A percentile compares a stretch with the other conserved stretches of the same genome.
Conservation (phyloP, 805 yeast species). For the Sugiyamaella mastotermitis region DNA sequence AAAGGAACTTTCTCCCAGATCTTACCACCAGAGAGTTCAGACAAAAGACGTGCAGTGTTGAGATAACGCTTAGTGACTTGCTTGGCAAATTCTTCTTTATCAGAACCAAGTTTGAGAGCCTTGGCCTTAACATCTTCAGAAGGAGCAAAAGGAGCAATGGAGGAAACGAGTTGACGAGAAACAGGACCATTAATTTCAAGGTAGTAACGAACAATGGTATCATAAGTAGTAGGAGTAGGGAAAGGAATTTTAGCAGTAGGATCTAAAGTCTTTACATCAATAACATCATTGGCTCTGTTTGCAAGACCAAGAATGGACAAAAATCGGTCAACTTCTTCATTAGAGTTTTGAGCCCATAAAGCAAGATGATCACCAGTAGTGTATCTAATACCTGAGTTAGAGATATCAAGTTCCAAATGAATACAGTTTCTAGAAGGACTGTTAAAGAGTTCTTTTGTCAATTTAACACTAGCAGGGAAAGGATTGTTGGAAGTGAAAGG, state of each 20-base stretch:
- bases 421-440: constrained; percentile 67
- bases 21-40: constrained; percentile 51
- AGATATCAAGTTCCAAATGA: constrained; percentile 82
- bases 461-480: constrained; percentile 60
- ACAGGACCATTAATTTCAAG: constrained; percentile 90
- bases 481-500: constrained; percentile 84
- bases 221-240: constrained; percentile 73
- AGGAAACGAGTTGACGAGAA: constrained; percentile 76
- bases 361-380: constrained; percentile 96
- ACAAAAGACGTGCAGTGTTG: constrained; percentile 72
- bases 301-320: constrained; percentile 55
- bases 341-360: constrained; percentile 85
- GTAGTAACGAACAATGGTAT: constrained; percentile 75
- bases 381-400: constrained; percentile 69
- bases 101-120: constrained; percentile 50
- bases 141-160: constrained; percentile 81
- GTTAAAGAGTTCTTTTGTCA: constrained; percentile 65
- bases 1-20: constrained; percentile 80
- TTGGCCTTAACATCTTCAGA: constrained; percentile 45
- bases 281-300: constrained; percentile 47
- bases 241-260: constrained; percentile 37
- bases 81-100: constrained; percentile 61
- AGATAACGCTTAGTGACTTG: constrained; percentile 55
- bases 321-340: constrained; percentile 66
- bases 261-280: constrained; percentile 65